Evolutionary conservation across 352 stramenopile species (phyloP).

Genomic region (Chrysophaeum taylorii): DNA sequence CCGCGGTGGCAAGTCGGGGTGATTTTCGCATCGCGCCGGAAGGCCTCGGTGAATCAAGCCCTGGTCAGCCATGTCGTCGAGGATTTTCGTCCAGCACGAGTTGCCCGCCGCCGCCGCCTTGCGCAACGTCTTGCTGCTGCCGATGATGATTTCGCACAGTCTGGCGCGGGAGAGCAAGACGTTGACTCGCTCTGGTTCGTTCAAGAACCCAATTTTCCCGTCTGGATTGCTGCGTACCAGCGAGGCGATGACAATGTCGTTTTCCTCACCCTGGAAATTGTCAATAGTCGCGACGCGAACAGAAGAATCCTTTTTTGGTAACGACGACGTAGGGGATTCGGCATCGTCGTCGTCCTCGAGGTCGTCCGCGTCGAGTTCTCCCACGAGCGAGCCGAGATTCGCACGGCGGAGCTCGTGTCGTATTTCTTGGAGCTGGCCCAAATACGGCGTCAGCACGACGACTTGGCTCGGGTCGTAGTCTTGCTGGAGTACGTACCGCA

Average conservation of each 20-base stretch:
- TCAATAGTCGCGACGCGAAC: conserved; percentile 40
- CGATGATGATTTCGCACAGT: not conserved
- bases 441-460: conserved; percentile 50
- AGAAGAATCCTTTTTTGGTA: no score
- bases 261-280: conserved; percentile 52
- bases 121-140: not conserved
- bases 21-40: no score
- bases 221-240: conserved; percentile 27
- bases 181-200: not conserved
- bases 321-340: conserved; percentile 26
- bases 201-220: not conserved
- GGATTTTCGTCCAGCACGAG: no score
- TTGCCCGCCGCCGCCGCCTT: no score
- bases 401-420: no score
- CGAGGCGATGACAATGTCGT: conserved; percentile 46
- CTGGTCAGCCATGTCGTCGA: no score
- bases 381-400: conserved; percentile 39
- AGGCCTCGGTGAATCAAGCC: no score
- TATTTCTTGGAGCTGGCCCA: conserved; percentile 51
- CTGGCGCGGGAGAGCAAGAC: not conserved
- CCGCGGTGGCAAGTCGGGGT: no score
- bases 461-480: no score
- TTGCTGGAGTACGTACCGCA: conserved; percentile 40
- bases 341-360: not conserved
- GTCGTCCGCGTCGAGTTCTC: conserved; percentile 16